A percentile compares a stretch with the other conserved stretches of the same genome.
These are phyloP conservation scores for Metschnikowia colocasiae DNA, from an alignment of 805 yeast species.

Conservation along the genomic window DNA sequence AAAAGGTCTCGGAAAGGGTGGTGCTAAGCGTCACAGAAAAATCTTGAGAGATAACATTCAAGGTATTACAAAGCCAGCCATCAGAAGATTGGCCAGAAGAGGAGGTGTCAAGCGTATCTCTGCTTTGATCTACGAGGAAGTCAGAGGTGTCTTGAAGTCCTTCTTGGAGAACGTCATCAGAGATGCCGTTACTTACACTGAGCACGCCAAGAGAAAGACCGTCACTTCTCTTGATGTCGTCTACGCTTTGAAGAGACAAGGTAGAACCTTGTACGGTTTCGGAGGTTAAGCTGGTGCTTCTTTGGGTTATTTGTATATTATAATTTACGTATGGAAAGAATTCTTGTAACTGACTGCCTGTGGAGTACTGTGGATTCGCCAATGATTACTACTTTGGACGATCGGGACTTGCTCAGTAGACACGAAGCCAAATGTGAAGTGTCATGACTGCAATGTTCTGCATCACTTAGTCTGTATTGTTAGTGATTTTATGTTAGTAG, in stretches of 20 bases:
- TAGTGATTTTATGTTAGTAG: no score
- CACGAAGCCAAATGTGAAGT: no score
- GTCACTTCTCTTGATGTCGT: constrained; percentile 98
- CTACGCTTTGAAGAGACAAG: constrained; percentile 99
- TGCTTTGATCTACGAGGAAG: constrained; percentile 97
- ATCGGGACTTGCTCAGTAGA: no score
- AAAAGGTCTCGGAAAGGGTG: constrained; percentile 99
- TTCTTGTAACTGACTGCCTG: no score
- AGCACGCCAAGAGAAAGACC: constrained; percentile 99
- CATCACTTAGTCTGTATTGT: no score
- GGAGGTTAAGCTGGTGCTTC: constrained; percentile 64
- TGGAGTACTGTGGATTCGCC: no score
- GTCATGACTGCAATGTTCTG: no score
- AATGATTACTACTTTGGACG: no score
- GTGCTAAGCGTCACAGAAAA: constrained; percentile 99
- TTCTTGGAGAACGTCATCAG: constrained; percentile 97
- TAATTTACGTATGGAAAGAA: constrained; percentile 6
- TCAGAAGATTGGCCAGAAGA: constrained; percentile 99
- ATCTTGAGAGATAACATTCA: constrained; percentile 98
- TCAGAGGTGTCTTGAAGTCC: constrained; percentile 92
- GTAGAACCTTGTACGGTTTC: constrained; percentile 99
- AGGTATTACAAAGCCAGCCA: constrained; percentile 99
- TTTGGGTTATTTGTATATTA: constrained; percentile 9
- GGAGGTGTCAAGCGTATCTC: constrained; percentile 99
- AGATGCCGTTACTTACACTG: constrained; percentile 99